A percentile compares a stretch with the other conserved stretches of the same genome.
These are phyloP conservation scores for Suillus cothurnatus DNA, from an alignment of 768 basidiomycete genomes.

Conservation along the genomic window DNA sequence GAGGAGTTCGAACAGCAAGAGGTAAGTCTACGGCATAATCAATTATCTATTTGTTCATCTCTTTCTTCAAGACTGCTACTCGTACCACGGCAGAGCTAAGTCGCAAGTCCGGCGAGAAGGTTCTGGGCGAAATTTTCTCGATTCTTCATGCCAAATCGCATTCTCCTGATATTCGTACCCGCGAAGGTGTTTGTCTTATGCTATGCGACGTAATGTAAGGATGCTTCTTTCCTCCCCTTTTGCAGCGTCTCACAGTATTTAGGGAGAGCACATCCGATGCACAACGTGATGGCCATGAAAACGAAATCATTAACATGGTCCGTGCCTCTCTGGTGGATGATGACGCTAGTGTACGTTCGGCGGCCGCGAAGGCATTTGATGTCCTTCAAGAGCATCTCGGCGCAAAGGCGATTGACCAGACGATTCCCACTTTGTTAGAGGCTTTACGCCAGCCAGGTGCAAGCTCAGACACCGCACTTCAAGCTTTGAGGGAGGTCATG, in stretches of 20 bases:
- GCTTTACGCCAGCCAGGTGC: slow-evolving; percentile 92
- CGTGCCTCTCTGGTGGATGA: slow-evolving; percentile 87
- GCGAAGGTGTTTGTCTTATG: slow-evolving; percentile 87
- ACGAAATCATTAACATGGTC: slow-evolving; percentile 84
- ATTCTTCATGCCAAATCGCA: slow-evolving; percentile 69
- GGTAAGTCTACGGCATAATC: slow-evolving; percentile 42
- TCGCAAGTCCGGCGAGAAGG: slow-evolving; percentile 93
- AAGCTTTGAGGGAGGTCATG: slow-evolving; percentile 94
- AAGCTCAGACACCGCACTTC: slow-evolving; percentile 92
- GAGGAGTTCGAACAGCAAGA: slow-evolving; percentile 88
- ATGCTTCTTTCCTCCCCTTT: neutral
- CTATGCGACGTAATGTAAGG: slow-evolving; percentile 86
- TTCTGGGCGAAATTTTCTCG: slow-evolving; percentile 80
- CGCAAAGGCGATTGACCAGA: slow-evolving; percentile 90
- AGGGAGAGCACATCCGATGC: slow-evolving; percentile 84
- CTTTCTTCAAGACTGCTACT: slow-evolving; percentile 72
- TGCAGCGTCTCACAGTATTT: slow-evolving; percentile 10
- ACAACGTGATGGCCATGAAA: slow-evolving; percentile 87
- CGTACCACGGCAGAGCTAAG: slow-evolving; percentile 88
- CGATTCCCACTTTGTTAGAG: slow-evolving; percentile 91
- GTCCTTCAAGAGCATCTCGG: slow-evolving; percentile 92
- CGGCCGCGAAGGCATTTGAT: slow-evolving; percentile 90
- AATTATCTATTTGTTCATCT: slow-evolving; percentile 8
- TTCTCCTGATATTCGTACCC: slow-evolving; percentile 63
- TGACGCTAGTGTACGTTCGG: slow-evolving; percentile 80